phyloP scores from a whole-genome alignment of 441 rosid genomes.

The Euphorbia celastroides region DNA sequence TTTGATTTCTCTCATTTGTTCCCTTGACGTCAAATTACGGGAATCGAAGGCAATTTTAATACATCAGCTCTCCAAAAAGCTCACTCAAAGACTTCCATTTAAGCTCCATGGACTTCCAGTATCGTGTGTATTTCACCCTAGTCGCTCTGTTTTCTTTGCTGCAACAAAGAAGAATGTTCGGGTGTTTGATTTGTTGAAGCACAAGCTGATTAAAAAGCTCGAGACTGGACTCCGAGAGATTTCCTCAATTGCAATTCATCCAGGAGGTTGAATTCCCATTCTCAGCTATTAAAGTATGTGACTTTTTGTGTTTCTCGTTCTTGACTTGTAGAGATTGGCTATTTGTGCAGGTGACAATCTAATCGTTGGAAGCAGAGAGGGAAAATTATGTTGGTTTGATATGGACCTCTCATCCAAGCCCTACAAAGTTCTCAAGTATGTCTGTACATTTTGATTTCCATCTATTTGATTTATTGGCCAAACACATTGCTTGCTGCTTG shows the following conservation, averaged over 20 bases:
- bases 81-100: constrained; percentile 52
- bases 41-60: constrained; percentile 66
- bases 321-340: constrained; percentile 9
- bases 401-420: constrained; percentile 88
- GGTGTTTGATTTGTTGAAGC: constrained; percentile 66
- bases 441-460: neutral
- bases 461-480: no score
- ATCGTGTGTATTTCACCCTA: constrained; percentile 72
- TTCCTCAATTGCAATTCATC: constrained; percentile 77
- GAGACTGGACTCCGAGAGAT: constrained; percentile 71
- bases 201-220: constrained; percentile 61
- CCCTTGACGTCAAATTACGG: constrained; percentile 51
- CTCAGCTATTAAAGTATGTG: neutral
- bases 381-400: constrained; percentile 93
- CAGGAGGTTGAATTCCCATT: constrained; percentile 44
- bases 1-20: no score
- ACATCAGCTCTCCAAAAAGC: no score
- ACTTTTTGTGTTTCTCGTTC: neutral
- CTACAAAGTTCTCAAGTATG: constrained; percentile 71
- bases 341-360: constrained; percentile 64
- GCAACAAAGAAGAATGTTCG: constrained; percentile 81
- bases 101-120: constrained; percentile 89
- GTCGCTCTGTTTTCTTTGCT: constrained; percentile 53
- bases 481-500: no score
- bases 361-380: constrained; percentile 91